These are phyloP conservation scores for Coemansia sp. DNA, from an alignment of 192 early-diverging fungal genomes.

Conservation along the genomic window DNA sequence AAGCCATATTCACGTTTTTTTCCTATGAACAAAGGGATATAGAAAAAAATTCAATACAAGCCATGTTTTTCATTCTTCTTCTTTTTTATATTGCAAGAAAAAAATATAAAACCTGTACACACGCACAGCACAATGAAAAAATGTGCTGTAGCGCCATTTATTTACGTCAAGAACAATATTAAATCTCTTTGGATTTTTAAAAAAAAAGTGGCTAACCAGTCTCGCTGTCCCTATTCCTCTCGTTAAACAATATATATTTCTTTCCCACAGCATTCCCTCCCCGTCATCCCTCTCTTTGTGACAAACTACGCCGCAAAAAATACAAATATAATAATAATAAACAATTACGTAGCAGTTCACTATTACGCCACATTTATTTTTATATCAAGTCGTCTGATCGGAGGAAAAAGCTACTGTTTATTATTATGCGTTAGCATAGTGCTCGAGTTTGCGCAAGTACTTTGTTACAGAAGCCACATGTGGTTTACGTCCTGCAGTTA, in stretches of 20 bases:
- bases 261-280: not conserved
- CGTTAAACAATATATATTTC: not conserved
- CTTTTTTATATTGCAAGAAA: not conserved
- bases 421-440: conserved; percentile 26
- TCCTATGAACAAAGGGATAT: conserved; percentile 4
- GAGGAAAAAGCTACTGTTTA: not conserved
- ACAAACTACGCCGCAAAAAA: not conserved
- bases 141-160: not conserved
- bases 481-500: not conserved
- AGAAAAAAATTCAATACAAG: conserved; percentile 2
- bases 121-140: not conserved
- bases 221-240: not conserved
- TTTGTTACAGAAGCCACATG: conserved; percentile 16
- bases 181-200: not conserved
- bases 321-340: not conserved
- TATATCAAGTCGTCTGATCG: not conserved
- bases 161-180: not conserved
- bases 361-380: not conserved
- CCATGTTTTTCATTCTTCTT: not conserved
- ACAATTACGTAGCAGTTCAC: not conserved
- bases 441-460: conserved; percentile 44
- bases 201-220: not conserved
- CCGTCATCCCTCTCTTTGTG: not conserved
- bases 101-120: not conserved
- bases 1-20: not conserved